Evolutionary conservation across 177 flowering plant genomes (phyloP).

Genomic region (Tripterygium wilfordii): DNA sequence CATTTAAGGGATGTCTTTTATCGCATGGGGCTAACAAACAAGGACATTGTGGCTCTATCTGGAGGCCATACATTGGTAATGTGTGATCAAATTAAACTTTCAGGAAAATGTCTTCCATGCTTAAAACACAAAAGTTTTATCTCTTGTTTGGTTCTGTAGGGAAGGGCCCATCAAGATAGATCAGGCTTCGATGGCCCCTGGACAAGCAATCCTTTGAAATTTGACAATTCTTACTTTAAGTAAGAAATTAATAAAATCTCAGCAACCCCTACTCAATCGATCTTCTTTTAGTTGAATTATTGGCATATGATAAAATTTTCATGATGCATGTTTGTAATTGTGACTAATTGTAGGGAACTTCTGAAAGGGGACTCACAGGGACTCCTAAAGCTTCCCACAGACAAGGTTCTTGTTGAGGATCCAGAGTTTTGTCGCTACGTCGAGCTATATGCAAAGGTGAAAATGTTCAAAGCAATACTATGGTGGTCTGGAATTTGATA

Average conservation of each 20-base stretch:
- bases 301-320: neutral
- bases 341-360: constrained; percentile 46
- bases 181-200: constrained; percentile 78
- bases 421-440: constrained; percentile 59
- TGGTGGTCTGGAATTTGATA: too few species aligned
- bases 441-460: constrained; percentile 82
- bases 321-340: neutral
- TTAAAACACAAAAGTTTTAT: neutral
- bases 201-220: constrained; percentile 78
- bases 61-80: constrained; percentile 62
- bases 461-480: too few species aligned
- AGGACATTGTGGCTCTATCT: constrained; percentile 62
- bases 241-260: constrained; percentile 23
- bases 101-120: too few species aligned
- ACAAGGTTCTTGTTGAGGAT: constrained; percentile 59
- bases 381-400: constrained; percentile 74
- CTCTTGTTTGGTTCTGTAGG: constrained; percentile 16
- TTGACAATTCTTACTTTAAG: constrained; percentile 86
- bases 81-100: neutral
- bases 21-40: constrained; percentile 56
- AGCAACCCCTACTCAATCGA: neutral
- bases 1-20: constrained; percentile 47
- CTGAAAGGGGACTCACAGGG: constrained; percentile 56
- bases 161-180: constrained; percentile 34
- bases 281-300: neutral